These are phyloP conservation scores for Astrocystis sublimbata DNA, from an alignment of 495 filamentous ascomycete genomes.

Conservation along the genomic window DNA sequence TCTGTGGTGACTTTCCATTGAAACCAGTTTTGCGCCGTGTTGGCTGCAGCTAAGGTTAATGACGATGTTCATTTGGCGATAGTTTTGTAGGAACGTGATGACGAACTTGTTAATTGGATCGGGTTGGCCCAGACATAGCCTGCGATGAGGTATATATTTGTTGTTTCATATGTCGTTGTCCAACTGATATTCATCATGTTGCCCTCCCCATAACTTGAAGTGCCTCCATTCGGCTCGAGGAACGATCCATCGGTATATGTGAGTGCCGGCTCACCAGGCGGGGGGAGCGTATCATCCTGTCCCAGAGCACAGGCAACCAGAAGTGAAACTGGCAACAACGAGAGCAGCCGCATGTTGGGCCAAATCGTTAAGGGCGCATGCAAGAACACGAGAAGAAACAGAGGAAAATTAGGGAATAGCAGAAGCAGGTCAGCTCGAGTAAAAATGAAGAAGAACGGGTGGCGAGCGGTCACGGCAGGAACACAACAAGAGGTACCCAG, in stretches of 20 bases:
- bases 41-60: slow-evolving; percentile 18
- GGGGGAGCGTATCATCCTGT: slow-evolving; percentile 24
- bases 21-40: slow-evolving; percentile 24
- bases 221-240: slow-evolving; percentile 21
- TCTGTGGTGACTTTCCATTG: slow-evolving; percentile 24
- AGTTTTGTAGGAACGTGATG: not conserved
- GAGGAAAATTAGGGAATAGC: not conserved
- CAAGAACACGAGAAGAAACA: not conserved
- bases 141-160: slow-evolving; percentile 27
- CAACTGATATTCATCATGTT: slow-evolving; percentile 30
- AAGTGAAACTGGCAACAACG: slow-evolving; percentile 18
- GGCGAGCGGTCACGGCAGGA: not conserved
- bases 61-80: not conserved
- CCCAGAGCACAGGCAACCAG: slow-evolving; percentile 16
- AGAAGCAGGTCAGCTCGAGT: not conserved
- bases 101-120: slow-evolving; percentile 25
- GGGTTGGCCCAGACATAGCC: slow-evolving; percentile 20
- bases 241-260: slow-evolving; percentile 24
- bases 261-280: slow-evolving; percentile 23
- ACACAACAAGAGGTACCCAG: slow-evolving; percentile 1
- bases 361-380: not conserved
- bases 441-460: not conserved
- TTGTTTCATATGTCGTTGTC: slow-evolving; percentile 28
- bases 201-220: slow-evolving; percentile 19
- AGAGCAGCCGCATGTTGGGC: slow-evolving; percentile 24